A percentile compares a stretch with the other conserved stretches of the same genome.
Conservation (phyloP, 768 basidiomycete genomes). For the Chalciporus piperatus region DNA sequence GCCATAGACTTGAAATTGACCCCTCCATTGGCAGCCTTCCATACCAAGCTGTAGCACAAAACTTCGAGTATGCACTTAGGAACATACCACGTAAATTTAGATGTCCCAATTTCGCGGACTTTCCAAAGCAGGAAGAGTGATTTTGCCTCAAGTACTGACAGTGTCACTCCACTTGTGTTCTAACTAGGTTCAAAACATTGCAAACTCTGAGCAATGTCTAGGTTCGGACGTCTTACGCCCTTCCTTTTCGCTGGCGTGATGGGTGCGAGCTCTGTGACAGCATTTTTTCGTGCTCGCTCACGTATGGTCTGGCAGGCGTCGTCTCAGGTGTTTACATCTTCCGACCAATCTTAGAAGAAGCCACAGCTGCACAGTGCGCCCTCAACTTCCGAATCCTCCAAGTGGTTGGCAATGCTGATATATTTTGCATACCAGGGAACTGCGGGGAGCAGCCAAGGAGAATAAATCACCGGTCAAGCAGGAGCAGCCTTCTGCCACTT, state of each 20-base stretch:
- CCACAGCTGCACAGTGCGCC: conserved; percentile 13
- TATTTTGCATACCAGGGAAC: conserved; percentile 12
- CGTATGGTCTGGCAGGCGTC: conserved; percentile 41
- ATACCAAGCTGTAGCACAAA: too few species aligned
- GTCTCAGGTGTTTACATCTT: conserved; percentile 67
- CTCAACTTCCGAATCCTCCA: neutral
- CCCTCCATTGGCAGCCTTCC: too few species aligned
- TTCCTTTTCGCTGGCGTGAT: conserved; percentile 54
- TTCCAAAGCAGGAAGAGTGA: conserved; percentile 18
- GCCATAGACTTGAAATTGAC: conserved; percentile 5
- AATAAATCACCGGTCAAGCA: conserved; percentile 2
- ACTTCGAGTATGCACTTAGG: too few species aligned
- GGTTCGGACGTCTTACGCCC: conserved; percentile 40
- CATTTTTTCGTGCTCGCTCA: neutral
- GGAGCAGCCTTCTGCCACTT: conserved; percentile 1
- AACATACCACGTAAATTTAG: neutral
- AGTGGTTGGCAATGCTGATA: neutral
- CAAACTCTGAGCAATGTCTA: conserved; percentile 23
- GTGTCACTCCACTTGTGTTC: too few species aligned
- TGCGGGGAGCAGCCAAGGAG: neutral
- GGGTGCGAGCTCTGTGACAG: conserved; percentile 37
- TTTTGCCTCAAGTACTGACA: too few species aligned
- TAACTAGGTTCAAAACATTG: too few species aligned
- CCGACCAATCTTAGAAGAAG: conserved; percentile 42
- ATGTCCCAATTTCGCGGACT: conserved; percentile 24